phyloP scores from a whole-genome alignment of 2,329 filamentous ascomycete species.

The Aureobasidium namibiae region DNA sequence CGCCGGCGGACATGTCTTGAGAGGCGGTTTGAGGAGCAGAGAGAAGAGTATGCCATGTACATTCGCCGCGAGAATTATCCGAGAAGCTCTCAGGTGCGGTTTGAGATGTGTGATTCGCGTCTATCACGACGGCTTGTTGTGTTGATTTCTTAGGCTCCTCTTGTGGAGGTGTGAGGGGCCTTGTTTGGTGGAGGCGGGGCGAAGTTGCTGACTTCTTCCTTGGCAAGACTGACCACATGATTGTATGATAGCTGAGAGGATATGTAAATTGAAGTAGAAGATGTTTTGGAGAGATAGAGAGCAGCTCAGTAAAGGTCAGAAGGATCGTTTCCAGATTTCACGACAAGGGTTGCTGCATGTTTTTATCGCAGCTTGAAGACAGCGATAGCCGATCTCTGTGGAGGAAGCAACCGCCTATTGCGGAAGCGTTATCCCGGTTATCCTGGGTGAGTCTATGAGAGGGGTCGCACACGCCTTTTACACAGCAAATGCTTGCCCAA shows the following conservation, averaged over 20 bases:
- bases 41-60: conserved; percentile 36
- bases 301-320: not conserved
- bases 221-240: conserved; percentile 2
- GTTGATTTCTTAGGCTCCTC: not conserved
- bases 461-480: not conserved
- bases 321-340: not conserved
- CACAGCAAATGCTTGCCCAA: not conserved
- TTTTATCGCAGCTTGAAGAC: not conserved
- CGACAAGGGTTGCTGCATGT: not conserved
- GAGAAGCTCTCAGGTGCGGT: not conserved
- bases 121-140: not conserved
- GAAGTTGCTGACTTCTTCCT: not conserved
- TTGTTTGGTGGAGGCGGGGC: not conserved
- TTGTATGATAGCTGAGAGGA: not conserved
- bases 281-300: not conserved
- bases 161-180: not conserved
- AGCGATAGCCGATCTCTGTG: not conserved
- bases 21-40: conserved; percentile 24
- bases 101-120: not conserved
- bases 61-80: conserved; percentile 13
- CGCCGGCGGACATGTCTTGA: conserved; percentile 28
- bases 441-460: too few species aligned
- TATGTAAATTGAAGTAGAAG: not conserved
- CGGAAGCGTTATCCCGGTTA: not conserved
- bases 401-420: not conserved